Evolutionary conservation across 495 filamentous ascomycete genomes (phyloP), one percentile per base, ranked within the genome.

Genomic region (Hyaloscypha finlandica): DNA sequence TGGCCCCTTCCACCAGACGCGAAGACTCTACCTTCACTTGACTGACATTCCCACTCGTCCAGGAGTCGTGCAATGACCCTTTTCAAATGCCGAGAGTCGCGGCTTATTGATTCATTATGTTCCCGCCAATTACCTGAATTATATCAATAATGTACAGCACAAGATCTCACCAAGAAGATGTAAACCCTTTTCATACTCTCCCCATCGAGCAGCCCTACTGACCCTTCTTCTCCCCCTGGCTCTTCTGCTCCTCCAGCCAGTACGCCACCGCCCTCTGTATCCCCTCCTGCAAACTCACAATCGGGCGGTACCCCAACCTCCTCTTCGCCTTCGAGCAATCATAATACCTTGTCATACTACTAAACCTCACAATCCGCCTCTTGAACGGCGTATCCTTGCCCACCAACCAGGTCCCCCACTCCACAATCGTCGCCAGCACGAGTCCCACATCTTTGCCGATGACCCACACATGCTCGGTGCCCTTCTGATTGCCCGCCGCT

Each of bases 311-410:
- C 30, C 91, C 90, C 60, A 96, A 79, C 71, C 91, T 77, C 71
- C 74, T 80, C 81, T 88, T 92, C 59, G 93, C 93, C 85, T 96
- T 97, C n/a, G 86, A 80, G 61, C 92, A 90, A 66, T 88, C 87
- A 73, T 91, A 95, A 79, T 93, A 97, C 29, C 92, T 86, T 53
- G 90, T 91, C 89, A 94, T 95, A 77, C 88, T 90, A 70, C 81
- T 86, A 73, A 89, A 94, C 45, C 88, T 84, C 62, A 95, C 92
- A 58, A 86, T 84, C 74, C 89, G 84, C 71, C 88, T 82, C 56
- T 86, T 95, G 74, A 98, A 80, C 30, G 86, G 90, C 16, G 92
- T 89, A 61, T 86, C 88, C 79, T 89, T 90, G n/a, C 90, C 83
- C 53, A 92, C 77, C 35, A 90, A 39, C 71, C 82, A 86, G 63